Evolutionary conservation across 805 yeast genomes (phyloP).

Genomic region (Starmerella etchellsii): DNA sequence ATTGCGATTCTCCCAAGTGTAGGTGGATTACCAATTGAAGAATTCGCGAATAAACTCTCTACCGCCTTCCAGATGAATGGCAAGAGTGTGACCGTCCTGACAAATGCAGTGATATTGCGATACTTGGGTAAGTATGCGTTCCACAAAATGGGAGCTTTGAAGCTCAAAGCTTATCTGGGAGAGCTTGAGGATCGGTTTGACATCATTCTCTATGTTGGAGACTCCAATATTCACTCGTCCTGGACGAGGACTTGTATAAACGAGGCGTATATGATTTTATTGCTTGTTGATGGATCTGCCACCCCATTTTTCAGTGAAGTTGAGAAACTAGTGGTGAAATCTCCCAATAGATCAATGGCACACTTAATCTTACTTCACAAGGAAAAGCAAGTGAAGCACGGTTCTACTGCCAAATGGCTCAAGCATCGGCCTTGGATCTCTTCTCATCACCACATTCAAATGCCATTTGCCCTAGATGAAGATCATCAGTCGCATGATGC

Average conservation of each 20-base stretch:
- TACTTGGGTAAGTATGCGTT: conserved; percentile 88
- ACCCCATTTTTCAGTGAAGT: conserved; percentile 71
- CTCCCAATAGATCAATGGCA: conserved; percentile 73
- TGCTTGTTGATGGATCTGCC: conserved; percentile 72
- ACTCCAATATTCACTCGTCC: conserved; percentile 56
- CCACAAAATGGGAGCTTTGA: conserved; percentile 72
- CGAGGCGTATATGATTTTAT: conserved; percentile 87
- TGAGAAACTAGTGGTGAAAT: conserved; percentile 60
- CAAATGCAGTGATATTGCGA: conserved; percentile 64
- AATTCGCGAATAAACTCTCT: conserved; percentile 64
- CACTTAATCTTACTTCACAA: conserved; percentile 77
- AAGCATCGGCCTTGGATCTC: conserved; percentile 81
- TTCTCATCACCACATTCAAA: conserved; percentile 82
- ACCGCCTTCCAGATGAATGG: conserved; percentile 63
- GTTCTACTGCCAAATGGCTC: conserved; percentile 74
- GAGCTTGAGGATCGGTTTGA: conserved; percentile 82
- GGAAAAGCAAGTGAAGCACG: conserved; percentile 70
- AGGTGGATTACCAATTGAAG: conserved; percentile 70
- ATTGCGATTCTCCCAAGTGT: conserved; percentile 73
- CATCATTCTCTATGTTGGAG: conserved; percentile 81
- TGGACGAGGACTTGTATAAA: conserved; percentile 91
- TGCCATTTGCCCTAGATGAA: conserved; percentile 30
- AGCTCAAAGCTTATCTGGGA: conserved; percentile 78
- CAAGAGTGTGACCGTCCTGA: conserved; percentile 60
- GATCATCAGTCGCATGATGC: conserved; percentile 23